Percentiles rank a stretch among this genome's conserved stretches.
Evolutionary conservation across 2,329 filamentous ascomycete genomes (phyloP).

Genomic region (Neopestalotiopsis clavispora): DNA sequence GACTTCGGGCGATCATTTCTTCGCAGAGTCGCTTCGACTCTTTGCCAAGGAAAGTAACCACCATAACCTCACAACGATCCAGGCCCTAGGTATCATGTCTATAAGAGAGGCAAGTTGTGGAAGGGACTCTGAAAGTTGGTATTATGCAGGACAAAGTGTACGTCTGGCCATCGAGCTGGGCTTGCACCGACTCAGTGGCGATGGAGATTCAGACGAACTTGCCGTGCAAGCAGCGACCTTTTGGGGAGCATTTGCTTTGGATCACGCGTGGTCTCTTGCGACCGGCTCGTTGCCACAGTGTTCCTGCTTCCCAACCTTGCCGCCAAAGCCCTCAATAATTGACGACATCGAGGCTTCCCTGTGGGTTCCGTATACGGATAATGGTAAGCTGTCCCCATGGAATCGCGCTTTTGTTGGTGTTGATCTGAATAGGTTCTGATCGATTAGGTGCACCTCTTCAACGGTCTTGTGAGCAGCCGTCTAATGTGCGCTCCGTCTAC

Average conservation of each 20-base stretch:
- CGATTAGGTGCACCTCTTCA: conserved; percentile 55
- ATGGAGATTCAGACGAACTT: conserved; percentile 58
- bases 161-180: conserved; percentile 75
- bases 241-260: conserved; percentile 66
- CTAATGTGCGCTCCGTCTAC: conserved; percentile 71
- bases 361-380: conserved; percentile 64
- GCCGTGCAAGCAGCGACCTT: conserved; percentile 65
- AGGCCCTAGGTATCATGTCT: conserved; percentile 78
- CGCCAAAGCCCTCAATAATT: conserved; percentile 65
- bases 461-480: conserved; percentile 64
- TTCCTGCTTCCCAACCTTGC: conserved; percentile 60
- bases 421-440: conserved; percentile 20
- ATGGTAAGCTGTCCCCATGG: conserved; percentile 46
- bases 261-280: conserved; percentile 70
- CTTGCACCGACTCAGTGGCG: conserved; percentile 59
- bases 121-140: conserved; percentile 74
- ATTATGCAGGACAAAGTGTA: conserved; percentile 74
- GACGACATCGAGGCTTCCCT: conserved; percentile 63
- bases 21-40: conserved; percentile 69
- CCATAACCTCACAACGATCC: conserved; percentile 71
- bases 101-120: conserved; percentile 76
- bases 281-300: conserved; percentile 66
- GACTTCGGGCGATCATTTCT: conserved; percentile 76
- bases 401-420: conserved; percentile 5
- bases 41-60: conserved; percentile 62